phyloP scores from a whole-genome alignment of 805 yeast genomes.

The Wickerhamomyces rabaulensis region DNA sequence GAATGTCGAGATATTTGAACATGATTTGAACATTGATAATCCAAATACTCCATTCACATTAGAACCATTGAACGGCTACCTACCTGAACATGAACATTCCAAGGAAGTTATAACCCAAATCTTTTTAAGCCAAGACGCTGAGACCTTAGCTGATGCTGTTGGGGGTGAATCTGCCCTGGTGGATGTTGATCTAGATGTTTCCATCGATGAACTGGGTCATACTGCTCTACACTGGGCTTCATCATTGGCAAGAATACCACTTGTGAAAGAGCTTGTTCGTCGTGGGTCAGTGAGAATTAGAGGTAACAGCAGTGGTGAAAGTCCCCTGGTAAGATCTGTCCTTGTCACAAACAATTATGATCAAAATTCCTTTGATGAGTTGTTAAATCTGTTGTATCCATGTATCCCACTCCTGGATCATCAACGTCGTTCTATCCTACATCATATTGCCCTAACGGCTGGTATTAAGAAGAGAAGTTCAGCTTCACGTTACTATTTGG shows the following conservation, averaged over 20 bases:
- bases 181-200: slow-evolving; percentile 63
- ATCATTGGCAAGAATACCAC: slow-evolving; percentile 70
- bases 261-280: slow-evolving; percentile 64
- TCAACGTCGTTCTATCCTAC: slow-evolving; percentile 75
- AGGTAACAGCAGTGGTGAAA: slow-evolving; percentile 83
- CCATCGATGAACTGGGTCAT: slow-evolving; percentile 91
- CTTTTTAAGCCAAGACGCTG: slow-evolving; percentile 39
- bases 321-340: slow-evolving; percentile 80
- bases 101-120: slow-evolving; percentile 44
- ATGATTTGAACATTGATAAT: slow-evolving; percentile 33
- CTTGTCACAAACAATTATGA: slow-evolving; percentile 82
- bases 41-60: slow-evolving; percentile 44
- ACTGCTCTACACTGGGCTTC: slow-evolving; percentile 96
- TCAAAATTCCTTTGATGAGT: slow-evolving; percentile 62
- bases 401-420: slow-evolving; percentile 60
- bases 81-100: slow-evolving; percentile 32
- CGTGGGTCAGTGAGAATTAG: slow-evolving; percentile 64
- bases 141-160: slow-evolving; percentile 26
- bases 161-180: slow-evolving; percentile 20
- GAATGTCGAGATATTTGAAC: slow-evolving; percentile 27
- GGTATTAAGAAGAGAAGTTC: slow-evolving; percentile 70
- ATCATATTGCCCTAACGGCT: slow-evolving; percentile 78
- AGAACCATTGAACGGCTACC: slow-evolving; percentile 34
- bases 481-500: slow-evolving; percentile 70
- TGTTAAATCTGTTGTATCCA: slow-evolving; percentile 73